Base-by-base conservation (phyloP, 2,329 filamentous ascomycete species). In the Coleophoma crateriformis region DNA sequence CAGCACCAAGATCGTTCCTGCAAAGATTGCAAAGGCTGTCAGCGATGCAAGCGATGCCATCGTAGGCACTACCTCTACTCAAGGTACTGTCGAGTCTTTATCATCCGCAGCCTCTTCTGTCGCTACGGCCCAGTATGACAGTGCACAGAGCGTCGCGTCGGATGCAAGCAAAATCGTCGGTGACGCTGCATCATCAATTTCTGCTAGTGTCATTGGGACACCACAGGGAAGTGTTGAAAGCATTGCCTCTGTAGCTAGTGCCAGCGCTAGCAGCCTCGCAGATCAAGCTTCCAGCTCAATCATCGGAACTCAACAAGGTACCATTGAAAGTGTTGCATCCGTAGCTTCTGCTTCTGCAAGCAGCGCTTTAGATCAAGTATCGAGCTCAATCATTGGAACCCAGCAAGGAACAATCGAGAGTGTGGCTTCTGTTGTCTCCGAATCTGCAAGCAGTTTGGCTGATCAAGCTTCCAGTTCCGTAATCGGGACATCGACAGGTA, bases 1-100 rank as follows among this genome's bases (percentile, higher is more conserved):
- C 61, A 84, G 86, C 44, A 82, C 79, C 42, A 84, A 84, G 46
- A 72, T 71, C 14, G 78, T 87, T 60, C 79, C 82, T 46, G 70
- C 76, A 10, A 64, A 58, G 49, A 57, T 60, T 39, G 51, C 52
- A 10, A 54, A 54, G n/a, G 59, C 57, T 47, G 49, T 62, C 7
- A 58, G 48, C n/a, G 63, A 66, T 14, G 51, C 54, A 6, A 59
- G 51, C 22, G 60, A 64, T 40, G 58, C 56, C 35, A 47, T 60
- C 19, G 52, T 49, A 6, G 51, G 51, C 11, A 44, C 50, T 20
- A 54, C 52, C n/a, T 53, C 60, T 32, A 50, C 56, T 43, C 57
- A 64, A 48, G 59, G 58, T 4, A 61, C 51, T 14, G 13, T 59
- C 4, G 61, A 64, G 40, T 62, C 60, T 14, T 50, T 69, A 22